Base-by-base conservation (phyloP, 1,284 basidiomycete genomes). In the Apiotrichum siamense region DNA sequence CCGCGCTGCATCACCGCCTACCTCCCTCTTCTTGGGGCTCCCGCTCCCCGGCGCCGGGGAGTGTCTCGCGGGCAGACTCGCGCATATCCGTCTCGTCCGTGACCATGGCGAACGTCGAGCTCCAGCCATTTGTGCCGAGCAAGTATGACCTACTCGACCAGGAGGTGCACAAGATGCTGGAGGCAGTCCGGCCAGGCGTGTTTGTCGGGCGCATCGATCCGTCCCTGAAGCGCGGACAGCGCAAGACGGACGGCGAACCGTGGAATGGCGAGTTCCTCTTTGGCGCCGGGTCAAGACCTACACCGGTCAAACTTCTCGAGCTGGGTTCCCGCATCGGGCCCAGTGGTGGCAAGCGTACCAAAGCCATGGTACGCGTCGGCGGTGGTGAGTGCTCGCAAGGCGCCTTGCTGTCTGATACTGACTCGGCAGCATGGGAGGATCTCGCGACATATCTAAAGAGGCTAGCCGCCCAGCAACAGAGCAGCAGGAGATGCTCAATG, bases 251-350 rank as follows among this genome's bases (percentile, higher is more conserved):
- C 4, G 59, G 60, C 10, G 66, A 70, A 24, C 60, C 66, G 44
- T 74, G 72, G 70, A 70, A 67, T 25, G 72, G 70, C 5, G 65
- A 70, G 56, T 74, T 60, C 46, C 53, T 69, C 3, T 73, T 74
- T 47, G 68, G 67, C 1, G 62, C 61, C 1, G 68, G 67, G 1
- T 59, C 66, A 43, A 59, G 54, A 23, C 52, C 52, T 2, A 61
- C 49, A 17, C 44, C 52, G 1, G 68, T 70, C 24, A 69, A 69
- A 52, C 38, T 72, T 50, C 38, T 74, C 13, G 64, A 63, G 40
- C 36, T 68, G 35, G 58, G 58, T 12, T 18, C 42, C 5, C 55
- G 56, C 9, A 47, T 42, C 29, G 58, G 50, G 29, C 42, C 47
- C 41, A 7, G 31, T 39, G 9, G 56, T 37, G 2, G 51, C 42